Evolutionary conservation across 1,284 basidiomycete genomes (phyloP).

Genomic region (Kalmanozyma brasiliensis): DNA sequence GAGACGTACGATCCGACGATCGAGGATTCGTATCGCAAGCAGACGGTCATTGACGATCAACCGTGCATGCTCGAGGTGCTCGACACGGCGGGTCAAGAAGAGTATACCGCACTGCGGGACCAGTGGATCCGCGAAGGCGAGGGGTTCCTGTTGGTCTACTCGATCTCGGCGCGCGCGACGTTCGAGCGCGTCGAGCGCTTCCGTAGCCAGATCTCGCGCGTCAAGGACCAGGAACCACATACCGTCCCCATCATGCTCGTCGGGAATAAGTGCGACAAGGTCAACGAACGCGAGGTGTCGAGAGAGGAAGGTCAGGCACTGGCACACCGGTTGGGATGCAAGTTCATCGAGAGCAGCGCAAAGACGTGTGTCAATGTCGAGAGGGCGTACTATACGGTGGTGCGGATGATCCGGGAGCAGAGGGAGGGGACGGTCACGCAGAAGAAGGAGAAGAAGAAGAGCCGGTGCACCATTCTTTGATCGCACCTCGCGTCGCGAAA

Average conservation of each 20-base stretch:
- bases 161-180: conserved; percentile 68
- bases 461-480: conserved; percentile 65
- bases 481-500: too few relatives aligned
- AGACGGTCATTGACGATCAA: conserved; percentile 69
- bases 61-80: conserved; percentile 78
- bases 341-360: conserved; percentile 69
- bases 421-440: conserved; percentile 51
- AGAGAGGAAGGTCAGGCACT: conserved; percentile 66
- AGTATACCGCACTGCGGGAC: conserved; percentile 69
- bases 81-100: conserved; percentile 86
- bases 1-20: conserved; percentile 68
- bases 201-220: conserved; percentile 66
- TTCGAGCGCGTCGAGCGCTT: conserved; percentile 69
- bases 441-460: conserved; percentile 63
- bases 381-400: conserved; percentile 67
- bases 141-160: conserved; percentile 69
- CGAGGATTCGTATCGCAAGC: conserved; percentile 69
- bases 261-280: conserved; percentile 86
- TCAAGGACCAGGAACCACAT: conserved; percentile 67
- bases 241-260: conserved; percentile 81
- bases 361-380: conserved; percentile 69
- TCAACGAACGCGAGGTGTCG: conserved; percentile 80
- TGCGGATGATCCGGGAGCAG: conserved; percentile 62
- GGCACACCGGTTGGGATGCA: conserved; percentile 67
- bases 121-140: conserved; percentile 70